These are phyloP conservation scores for Westerdykella sp. DNA, from an alignment of 2,329 filamentous ascomycete species.

Conservation along the genomic window DNA sequence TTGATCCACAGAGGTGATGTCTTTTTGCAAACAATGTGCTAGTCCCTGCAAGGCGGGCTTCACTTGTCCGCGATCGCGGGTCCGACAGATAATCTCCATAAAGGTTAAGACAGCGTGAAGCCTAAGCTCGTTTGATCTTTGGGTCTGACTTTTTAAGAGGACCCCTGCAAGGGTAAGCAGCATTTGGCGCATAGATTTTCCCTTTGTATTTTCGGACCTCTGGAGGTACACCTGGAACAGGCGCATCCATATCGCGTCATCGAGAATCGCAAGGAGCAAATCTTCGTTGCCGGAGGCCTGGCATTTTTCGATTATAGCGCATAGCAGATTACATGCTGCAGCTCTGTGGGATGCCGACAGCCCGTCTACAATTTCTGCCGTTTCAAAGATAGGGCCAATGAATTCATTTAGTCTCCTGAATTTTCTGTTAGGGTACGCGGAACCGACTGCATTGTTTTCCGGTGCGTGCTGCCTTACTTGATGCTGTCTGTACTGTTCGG, in stretches of 20 bases:
- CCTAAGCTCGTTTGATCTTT: conserved; percentile 19
- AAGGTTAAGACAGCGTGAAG: conserved; percentile 37
- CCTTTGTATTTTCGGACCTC: conserved; percentile 39
- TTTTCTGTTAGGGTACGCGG: conserved; percentile 10
- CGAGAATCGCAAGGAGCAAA: conserved; percentile 28
- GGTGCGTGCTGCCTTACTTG: conserved; percentile 33
- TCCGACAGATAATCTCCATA: conserved; percentile 54
- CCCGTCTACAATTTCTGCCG: conserved; percentile 23
- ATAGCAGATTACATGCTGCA: conserved; percentile 44
- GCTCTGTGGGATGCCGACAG: conserved; percentile 37
- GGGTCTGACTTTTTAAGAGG: conserved; percentile 24
- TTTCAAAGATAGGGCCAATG: conserved; percentile 27
- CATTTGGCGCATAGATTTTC: conserved; percentile 45
- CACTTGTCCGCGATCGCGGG: conserved; percentile 57
- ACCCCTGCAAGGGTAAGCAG: conserved; percentile 36
- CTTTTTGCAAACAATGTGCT: conserved; percentile 59
- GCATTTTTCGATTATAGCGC: conserved; percentile 40
- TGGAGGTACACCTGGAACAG: conserved; percentile 39
- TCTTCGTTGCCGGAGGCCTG: conserved; percentile 23
- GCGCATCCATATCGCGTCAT: conserved; percentile 34
- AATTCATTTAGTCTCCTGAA: conserved; percentile 25
- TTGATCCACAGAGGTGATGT: conserved; percentile 42
- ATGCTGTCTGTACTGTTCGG: conserved; percentile 17
- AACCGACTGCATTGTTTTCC: conserved; percentile 6
- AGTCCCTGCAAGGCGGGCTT: conserved; percentile 65